A percentile compares a stretch with the other conserved stretches of the same genome.
These are phyloP conservation scores for Mucor piriformis DNA, from an alignment of 371 early-diverging fungal species.

Conservation along the genomic window DNA sequence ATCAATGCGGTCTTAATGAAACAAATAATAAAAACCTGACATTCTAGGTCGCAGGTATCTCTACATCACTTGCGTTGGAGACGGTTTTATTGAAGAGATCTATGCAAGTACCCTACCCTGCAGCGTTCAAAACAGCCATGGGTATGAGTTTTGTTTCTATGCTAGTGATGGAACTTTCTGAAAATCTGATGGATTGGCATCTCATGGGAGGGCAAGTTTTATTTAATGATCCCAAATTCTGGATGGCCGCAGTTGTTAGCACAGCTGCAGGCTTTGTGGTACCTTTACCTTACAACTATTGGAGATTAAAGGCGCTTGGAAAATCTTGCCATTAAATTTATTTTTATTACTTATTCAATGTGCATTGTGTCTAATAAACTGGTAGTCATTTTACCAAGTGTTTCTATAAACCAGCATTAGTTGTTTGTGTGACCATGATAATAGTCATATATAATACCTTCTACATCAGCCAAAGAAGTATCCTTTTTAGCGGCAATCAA, in stretches of 20 bases:
- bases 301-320: slow-evolving; percentile 55
- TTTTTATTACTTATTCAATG: slow-evolving; percentile 22
- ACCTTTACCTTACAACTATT: slow-evolving; percentile 60
- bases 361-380: slow-evolving; percentile 36
- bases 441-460: slow-evolving; percentile 39
- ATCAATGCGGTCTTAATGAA: background rate
- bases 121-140: slow-evolving; percentile 58
- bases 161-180: slow-evolving; percentile 60
- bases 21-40: background rate
- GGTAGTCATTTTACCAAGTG: slow-evolving; percentile 34
- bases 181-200: slow-evolving; percentile 57
- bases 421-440: background rate
- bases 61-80: slow-evolving; percentile 55
- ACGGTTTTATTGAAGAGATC: slow-evolving; percentile 48
- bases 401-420: slow-evolving; percentile 26
- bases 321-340: slow-evolving; percentile 45
- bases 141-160: slow-evolving; percentile 64
- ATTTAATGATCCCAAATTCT: slow-evolving; percentile 50
- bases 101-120: slow-evolving; percentile 37
- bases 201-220: slow-evolving; percentile 56
- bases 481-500: slow-evolving; percentile 66
- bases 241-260: slow-evolving; percentile 49
- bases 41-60: slow-evolving; percentile 45
- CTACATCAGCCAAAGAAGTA: slow-evolving; percentile 60
- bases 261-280: slow-evolving; percentile 53